phyloP scores from a whole-genome alignment of 2,329 filamentous ascomycete genomes.

The Beauveria sp. region DNA sequence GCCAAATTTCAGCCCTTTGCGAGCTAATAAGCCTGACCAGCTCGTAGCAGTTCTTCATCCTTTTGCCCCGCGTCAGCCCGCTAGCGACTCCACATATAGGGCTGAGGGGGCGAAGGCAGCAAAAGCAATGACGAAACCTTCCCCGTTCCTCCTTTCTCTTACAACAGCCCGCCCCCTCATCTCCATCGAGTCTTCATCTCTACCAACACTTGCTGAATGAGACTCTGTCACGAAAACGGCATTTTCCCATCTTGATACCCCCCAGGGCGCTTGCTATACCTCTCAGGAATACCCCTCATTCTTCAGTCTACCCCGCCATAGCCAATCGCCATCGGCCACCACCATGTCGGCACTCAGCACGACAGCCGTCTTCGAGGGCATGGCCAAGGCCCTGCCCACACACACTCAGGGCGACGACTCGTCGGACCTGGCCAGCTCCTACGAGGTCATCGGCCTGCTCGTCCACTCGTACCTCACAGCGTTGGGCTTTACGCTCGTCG shows the following conservation, averaged over 20 bases:
- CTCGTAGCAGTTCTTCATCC: too few relatives aligned
- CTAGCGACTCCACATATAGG: constrained; percentile 15
- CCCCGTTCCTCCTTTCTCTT: background rate
- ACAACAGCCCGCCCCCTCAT: background rate
- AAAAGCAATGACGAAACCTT: constrained; percentile 1
- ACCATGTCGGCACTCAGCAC: constrained; percentile 20
- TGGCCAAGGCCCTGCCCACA: constrained; percentile 53
- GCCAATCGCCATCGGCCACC: background rate
- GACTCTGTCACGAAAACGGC: background rate
- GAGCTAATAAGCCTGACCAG: too few relatives aligned
- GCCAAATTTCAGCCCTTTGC: too few relatives aligned
- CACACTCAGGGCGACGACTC: constrained; percentile 44
- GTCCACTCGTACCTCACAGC: constrained; percentile 75
- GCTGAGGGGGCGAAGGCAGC: constrained; percentile 13
- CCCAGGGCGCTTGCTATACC: too few relatives aligned
- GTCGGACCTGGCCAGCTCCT: constrained; percentile 61
- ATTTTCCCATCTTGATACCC: background rate
- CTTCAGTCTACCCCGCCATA: background rate
- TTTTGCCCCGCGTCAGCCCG: background rate
- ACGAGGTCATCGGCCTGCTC: constrained; percentile 78
- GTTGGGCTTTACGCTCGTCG: constrained; percentile 72
- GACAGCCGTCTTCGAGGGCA: constrained; percentile 41
- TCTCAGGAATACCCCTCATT: background rate
- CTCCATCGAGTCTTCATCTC: background rate
- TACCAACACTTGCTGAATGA: background rate